Evolutionary conservation across 306 rosid species (phyloP), one percentile per base, ranked within the genome.

Genomic region (Malus sylvestris): DNA sequence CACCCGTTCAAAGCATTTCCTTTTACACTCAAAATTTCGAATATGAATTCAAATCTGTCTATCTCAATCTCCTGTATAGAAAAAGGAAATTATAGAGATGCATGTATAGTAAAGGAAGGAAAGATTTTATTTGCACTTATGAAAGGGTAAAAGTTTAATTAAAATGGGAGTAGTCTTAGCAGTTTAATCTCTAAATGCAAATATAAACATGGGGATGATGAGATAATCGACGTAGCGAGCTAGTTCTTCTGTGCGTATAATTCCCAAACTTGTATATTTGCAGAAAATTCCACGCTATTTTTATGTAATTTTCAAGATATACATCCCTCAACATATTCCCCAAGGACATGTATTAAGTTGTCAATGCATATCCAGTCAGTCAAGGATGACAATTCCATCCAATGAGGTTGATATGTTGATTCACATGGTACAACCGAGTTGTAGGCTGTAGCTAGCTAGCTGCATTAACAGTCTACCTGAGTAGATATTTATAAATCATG

Each of bases 331-430:
- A 52, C 4, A 18, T 18, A 19, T 5, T 52, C 58, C 58, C 58
- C 3, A 49, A 15, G 19, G 55, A 49, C 6, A 49, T 49, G 20
- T 15, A 49, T 15, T 49, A 49, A 15, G 8, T 5, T 49, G 55
- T 49, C 55, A 49, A 15, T 16, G 16, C 55, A 49, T 16, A 49
- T 49, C 55, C 16, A 49, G 55, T 49, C 55, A 49, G 20, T 49
- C 46, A 32, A 20, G 75, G 27, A 32, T 1, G 62, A 57, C 15
- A 72, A 57, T 57, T 72, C 67, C 66, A 57, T 38, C 76, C 38
- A 55, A 38, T 38, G 67, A 72, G 67, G 52, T 72, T 72, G 76
- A 72, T 72, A 33, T 72, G 52, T 32, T 53, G 46, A 72, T 72
- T 57, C 35, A 72, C 8, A 15, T 55, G 12, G 75, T 71, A 71